Percentiles rank a stretch among this genome's conserved stretches.
These are phyloP conservation scores for Astrocystis sublimbata DNA, from an alignment of 495 filamentous ascomycete species.

Conservation along the genomic window DNA sequence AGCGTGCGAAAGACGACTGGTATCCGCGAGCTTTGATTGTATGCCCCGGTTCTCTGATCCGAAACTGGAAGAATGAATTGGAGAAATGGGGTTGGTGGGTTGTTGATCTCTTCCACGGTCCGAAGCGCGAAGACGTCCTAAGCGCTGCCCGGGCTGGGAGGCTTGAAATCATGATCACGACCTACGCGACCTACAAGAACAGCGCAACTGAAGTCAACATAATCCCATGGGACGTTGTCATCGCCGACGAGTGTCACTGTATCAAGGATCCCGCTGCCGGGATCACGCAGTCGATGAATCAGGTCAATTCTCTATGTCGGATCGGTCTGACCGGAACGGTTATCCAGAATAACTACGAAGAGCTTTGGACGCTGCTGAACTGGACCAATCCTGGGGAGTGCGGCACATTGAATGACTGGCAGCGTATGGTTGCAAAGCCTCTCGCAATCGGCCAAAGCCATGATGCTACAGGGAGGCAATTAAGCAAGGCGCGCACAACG, in stretches of 20 bases:
- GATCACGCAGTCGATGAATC: conserved; percentile 84
- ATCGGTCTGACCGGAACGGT: conserved; percentile 95
- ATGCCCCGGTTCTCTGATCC: conserved; percentile 84
- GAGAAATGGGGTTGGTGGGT: conserved; percentile 95
- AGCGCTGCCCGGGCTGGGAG: conserved; percentile 72
- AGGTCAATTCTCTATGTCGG: conserved; percentile 87
- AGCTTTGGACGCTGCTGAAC: conserved; percentile 94
- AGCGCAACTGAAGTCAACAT: conserved; percentile 76
- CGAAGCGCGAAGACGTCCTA: conserved; percentile 69
- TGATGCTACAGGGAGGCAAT: conserved; percentile 81
- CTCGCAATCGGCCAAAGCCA: conserved; percentile 84
- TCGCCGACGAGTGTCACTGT: conserved; percentile 94
- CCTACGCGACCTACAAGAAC: conserved; percentile 82
- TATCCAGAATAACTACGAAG: conserved; percentile 97
- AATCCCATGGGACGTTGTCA: conserved; percentile 92
- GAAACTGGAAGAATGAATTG: conserved; percentile 88
- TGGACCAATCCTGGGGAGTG: conserved; percentile 93
- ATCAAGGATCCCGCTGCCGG: conserved; percentile 80
- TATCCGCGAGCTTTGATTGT: conserved; percentile 87
- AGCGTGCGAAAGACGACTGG: conserved; percentile 63
- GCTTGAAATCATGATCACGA: conserved; percentile 89
- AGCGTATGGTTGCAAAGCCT: conserved; percentile 70
- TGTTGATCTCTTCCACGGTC: conserved; percentile 78
- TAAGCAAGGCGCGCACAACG: conserved; percentile 77
- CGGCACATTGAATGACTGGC: conserved; percentile 79